These are phyloP conservation scores for Populus deltoides DNA, from an alignment of 345 rosid species.

Conservation along the genomic window DNA sequence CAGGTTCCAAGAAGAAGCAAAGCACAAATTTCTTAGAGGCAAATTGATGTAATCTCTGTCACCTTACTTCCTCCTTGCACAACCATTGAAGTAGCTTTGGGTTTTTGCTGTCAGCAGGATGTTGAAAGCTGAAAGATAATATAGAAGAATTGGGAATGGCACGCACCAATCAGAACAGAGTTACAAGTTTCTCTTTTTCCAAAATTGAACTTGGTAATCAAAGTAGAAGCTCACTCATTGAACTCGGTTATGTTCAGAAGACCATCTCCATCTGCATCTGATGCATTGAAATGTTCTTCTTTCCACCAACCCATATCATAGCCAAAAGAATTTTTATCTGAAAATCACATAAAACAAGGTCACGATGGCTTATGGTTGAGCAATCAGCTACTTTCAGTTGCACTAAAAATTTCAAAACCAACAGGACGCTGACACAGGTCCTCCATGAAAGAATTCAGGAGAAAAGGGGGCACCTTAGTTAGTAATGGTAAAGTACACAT, in stretches of 20 bases:
- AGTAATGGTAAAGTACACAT: background rate
- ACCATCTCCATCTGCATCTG: slow-evolving; percentile 94
- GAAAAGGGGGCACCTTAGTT: background rate
- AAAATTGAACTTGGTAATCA: slow-evolving; percentile 4
- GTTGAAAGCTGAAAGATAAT: slow-evolving; percentile 63
- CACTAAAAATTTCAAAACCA: background rate
- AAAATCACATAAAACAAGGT: slow-evolving; percentile 14
- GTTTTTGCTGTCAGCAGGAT: slow-evolving; percentile 94
- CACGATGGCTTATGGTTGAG: background rate
- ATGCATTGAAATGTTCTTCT: slow-evolving; percentile 92
- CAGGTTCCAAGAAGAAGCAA: background rate
- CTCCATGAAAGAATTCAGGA: background rate
- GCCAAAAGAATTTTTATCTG: slow-evolving; percentile 67
- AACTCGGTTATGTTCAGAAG: slow-evolving; percentile 81
- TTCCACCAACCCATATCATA: slow-evolving; percentile 99
- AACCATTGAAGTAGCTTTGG: slow-evolving; percentile 74
- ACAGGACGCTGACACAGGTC: background rate
- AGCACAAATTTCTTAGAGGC: background rate
- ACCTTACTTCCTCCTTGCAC: slow-evolving; percentile 97
- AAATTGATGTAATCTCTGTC: slow-evolving; percentile 14
- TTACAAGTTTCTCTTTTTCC: background rate
- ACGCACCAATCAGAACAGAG: slow-evolving; percentile 4
- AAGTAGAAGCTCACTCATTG: slow-evolving; percentile 67
- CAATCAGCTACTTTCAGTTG: background rate
- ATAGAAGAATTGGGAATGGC: slow-evolving; percentile 12